phyloP scores from a whole-genome alignment of 768 basidiomycete genomes.

The Cystofilobasidium macerans region DNA sequence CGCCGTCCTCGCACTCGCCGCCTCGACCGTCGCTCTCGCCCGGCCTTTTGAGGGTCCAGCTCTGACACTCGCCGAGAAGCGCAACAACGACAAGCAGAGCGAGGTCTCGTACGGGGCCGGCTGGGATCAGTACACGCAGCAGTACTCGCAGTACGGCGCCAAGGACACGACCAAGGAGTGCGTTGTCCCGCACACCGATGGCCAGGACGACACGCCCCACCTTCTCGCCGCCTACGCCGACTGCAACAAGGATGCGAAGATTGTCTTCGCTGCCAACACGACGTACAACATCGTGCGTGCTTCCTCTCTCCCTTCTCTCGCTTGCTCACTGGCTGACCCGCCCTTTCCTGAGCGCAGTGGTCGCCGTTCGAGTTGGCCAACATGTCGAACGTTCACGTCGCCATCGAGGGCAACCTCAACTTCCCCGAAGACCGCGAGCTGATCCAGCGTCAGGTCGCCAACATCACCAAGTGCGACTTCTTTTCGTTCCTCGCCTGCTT shows the following conservation, averaged over 20 bases:
- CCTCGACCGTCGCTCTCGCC: neutral
- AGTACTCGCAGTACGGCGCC: slow-evolving; percentile 3
- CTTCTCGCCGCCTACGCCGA: neutral
- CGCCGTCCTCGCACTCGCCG: neutral
- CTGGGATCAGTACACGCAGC: slow-evolving; percentile 3
- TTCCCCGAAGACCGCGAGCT: neutral
- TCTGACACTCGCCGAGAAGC: neutral
- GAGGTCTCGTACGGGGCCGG: neutral
- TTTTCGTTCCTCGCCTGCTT: neutral
- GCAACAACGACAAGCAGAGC: neutral
- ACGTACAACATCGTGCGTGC: slow-evolving; percentile 3
- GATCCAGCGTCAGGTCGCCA: neutral
- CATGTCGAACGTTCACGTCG: neutral
- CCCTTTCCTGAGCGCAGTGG: neutral
- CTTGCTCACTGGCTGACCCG: neutral
- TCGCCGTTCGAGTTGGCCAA: slow-evolving; percentile 9
- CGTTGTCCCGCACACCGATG: slow-evolving; percentile 1
- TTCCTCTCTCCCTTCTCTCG: neutral
- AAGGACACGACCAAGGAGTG: neutral
- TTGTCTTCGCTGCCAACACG: neutral
- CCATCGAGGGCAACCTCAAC: slow-evolving; percentile 4
- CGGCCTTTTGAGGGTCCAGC: neutral
- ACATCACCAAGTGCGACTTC: neutral
- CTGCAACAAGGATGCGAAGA: neutral
- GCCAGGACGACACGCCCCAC: slow-evolving; percentile 6